Base-by-base conservation (phyloP, 768 basidiomycete genomes). In the Porpolomopsis calyptriformis region DNA sequence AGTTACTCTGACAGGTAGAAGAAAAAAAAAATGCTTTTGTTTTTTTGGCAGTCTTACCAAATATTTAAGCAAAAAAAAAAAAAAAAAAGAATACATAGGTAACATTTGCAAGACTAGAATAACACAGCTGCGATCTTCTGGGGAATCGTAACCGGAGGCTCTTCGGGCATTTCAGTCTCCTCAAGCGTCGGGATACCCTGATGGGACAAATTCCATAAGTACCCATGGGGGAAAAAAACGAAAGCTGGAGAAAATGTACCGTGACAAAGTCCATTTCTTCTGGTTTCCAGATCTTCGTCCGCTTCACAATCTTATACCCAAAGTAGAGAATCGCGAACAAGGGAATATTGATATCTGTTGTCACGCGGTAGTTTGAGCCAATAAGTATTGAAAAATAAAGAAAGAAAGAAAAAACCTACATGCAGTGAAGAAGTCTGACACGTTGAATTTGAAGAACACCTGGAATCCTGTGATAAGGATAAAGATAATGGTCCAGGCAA, bases 191-290 rank as follows among this genome's bases (percentile, higher is more conserved):
- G 84, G 47, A 85, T 80, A 45, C 81, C 75, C 77, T 81, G 50
- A 37, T 6, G 43, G 14, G 20, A 26, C 25, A 24, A n/a, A n/a
- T n/a, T n/a, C n/a, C n/a, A 22, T 38, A 20, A 49, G n/a, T 44
- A 36, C 26, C 7, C 7, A 39, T n/a, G 3, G 3, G 11, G 14
- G 43, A 46, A 3, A 8, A 37, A 38, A 11, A 44, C n/a, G 2
- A 34, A 40, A 35, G 11, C 43, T 20, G n/a, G 6, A 14, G 16
- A 33, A 24, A 45, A 60, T 74, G 44, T 47, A 78, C 80, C 27
- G 82, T 80, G 48, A 77, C 72, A 49, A 85, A 81, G 59, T 85
- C 84, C 74, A 84, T 81, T 52, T 85, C 76, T 19, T 67, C 47
- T 2, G 76, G 67, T 48, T 68, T 72, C 80, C 80, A 80, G 35